Conservation (phyloP, 148 eudicot genomes). For the Amaranthus palmeri region DNA sequence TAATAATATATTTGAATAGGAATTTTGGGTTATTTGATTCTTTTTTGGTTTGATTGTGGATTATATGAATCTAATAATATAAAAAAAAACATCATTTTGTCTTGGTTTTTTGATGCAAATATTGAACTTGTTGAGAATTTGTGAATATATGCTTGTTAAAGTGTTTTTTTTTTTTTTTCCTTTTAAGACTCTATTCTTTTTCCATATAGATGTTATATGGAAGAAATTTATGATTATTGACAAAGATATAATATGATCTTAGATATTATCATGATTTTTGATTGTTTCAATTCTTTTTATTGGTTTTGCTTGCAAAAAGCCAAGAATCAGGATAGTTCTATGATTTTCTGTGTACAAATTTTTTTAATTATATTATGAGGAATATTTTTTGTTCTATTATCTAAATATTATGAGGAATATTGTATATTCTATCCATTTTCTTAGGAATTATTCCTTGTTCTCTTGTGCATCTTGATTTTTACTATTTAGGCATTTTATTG, state of each 20-base stretch:
- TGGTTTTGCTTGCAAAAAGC: conserved; percentile 2
- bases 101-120: conserved; percentile 5
- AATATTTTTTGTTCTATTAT: conserved; percentile 1
- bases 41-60: not conserved
- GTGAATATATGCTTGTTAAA: conserved; percentile 9
- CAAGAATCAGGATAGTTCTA: not conserved
- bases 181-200: not conserved
- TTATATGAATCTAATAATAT: conserved; percentile 2
- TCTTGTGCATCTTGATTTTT: not conserved
- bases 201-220: not conserved
- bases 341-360: not conserved
- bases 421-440: conserved; percentile 7
- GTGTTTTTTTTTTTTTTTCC: not conserved
- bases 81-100: conserved; percentile 11
- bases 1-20: not conserved
- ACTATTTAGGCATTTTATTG: not conserved
- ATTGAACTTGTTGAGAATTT: not conserved
- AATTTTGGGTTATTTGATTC: conserved; percentile 9
- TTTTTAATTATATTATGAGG: conserved; percentile 9
- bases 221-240: conserved; percentile 6
- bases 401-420: not conserved
- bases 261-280: conserved; percentile 5
- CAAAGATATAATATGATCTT: conserved; percentile 10
- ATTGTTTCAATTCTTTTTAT: too few species aligned
- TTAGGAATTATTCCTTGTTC: not conserved